These are phyloP conservation scores for Holtermanniella nyarrowii DNA, from an alignment of 768 basidiomycete species.

Conservation along the genomic window DNA sequence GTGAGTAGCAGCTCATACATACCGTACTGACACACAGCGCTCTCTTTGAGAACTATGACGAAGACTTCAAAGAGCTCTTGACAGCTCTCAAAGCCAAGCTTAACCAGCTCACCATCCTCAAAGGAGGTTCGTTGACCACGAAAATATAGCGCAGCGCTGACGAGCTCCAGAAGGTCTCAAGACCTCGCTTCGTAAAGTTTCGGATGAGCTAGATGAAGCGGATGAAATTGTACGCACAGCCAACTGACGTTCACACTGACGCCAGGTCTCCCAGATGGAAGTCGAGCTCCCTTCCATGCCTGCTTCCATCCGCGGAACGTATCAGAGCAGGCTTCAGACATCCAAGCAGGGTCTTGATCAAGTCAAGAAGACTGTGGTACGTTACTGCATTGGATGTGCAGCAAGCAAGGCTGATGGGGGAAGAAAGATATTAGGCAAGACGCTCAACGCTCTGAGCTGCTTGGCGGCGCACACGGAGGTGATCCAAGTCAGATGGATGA, in stretches of 20 bases:
- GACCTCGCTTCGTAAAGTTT: constrained; percentile 65
- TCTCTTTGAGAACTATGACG: constrained; percentile 57
- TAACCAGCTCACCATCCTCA: constrained; percentile 57
- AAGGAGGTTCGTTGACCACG: constrained; percentile 48
- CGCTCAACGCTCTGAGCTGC: constrained; percentile 65
- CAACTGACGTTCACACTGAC: background rate
- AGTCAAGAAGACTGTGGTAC: constrained; percentile 59
- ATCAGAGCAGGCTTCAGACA: constrained; percentile 61
- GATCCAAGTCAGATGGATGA: constrained; percentile 53
- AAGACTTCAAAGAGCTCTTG: constrained; percentile 78
- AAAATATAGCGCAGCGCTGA: background rate
- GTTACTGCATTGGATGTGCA: constrained; percentile 13
- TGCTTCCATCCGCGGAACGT: constrained; percentile 65
- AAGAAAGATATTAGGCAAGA: constrained; percentile 61
- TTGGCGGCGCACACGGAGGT: constrained; percentile 44
- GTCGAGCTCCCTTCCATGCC: constrained; percentile 94
- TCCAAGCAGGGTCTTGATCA: constrained; percentile 65
- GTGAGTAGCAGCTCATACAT: constrained; percentile 15
- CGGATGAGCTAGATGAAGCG: constrained; percentile 95
- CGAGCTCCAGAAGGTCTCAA: constrained; percentile 61
- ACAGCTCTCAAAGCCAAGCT: constrained; percentile 66
- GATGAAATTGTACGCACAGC: constrained; percentile 75
- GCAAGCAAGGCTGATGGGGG: background rate
- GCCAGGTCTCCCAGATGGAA: constrained; percentile 95
- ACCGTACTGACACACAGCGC: constrained; percentile 15